Evolutionary conservation across 73 alveolate species (phyloP).

Genomic region (Tetrahymena thermophila): DNA sequence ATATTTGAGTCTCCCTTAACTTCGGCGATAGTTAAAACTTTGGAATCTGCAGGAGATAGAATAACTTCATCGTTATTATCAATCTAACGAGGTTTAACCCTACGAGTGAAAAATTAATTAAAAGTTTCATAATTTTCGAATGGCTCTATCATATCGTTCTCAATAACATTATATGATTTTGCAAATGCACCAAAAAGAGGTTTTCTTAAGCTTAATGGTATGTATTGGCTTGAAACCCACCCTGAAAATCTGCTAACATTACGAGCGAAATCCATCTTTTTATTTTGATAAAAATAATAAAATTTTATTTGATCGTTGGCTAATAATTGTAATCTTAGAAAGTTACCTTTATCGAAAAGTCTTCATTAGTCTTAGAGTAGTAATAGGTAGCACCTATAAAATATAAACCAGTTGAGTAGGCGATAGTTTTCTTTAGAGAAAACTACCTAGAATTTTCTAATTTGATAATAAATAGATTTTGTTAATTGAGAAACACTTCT

Average conservation of each 20-base stretch:
- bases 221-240: background rate
- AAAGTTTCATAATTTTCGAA: slow-evolving; percentile 35
- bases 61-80: background rate
- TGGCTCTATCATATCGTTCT: slow-evolving; percentile 26
- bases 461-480: background rate
- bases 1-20: slow-evolving; percentile 29
- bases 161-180: slow-evolving; percentile 45
- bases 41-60: slow-evolving; percentile 58
- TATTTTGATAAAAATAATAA: background rate
- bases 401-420: background rate
- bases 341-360: background rate
- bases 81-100: slow-evolving; percentile 29
- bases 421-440: background rate
- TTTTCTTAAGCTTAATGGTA: slow-evolving; percentile 14
- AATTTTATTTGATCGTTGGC: too few relatives aligned
- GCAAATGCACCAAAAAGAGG: slow-evolving; percentile 49
- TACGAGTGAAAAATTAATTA: slow-evolving; percentile 45
- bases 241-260: slow-evolving; percentile 13
- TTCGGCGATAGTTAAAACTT: slow-evolving; percentile 38
- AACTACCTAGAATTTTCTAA: background rate
- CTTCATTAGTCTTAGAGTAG: background rate
- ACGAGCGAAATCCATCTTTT: background rate
- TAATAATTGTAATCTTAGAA: background rate
- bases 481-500: background rate
- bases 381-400: background rate